phyloP scores from a whole-genome alignment of 805 yeast genomes.

The Candida piceae region DNA sequence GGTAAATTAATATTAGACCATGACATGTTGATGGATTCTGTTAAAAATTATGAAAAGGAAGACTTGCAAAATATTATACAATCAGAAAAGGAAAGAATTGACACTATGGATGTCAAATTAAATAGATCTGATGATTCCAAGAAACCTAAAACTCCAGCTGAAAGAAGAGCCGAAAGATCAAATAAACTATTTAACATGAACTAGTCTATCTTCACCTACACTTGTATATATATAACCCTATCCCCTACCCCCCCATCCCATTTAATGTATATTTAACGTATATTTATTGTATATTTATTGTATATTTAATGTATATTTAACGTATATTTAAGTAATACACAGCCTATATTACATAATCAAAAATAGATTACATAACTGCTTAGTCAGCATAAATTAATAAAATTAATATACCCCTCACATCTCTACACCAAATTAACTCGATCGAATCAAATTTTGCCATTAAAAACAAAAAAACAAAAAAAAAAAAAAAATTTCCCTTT shows the following conservation, averaged over 20 bases:
- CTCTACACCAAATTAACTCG: neutral
- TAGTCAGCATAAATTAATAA: too few relatives aligned
- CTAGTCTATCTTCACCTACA: too few relatives aligned
- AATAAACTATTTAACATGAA: slow-evolving; percentile 1
- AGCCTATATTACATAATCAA: too few relatives aligned
- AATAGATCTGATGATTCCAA: slow-evolving; percentile 4
- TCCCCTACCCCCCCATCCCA: too few relatives aligned
- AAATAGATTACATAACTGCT: too few relatives aligned
- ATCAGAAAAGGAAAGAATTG: slow-evolving; percentile 4
- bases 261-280: too few relatives aligned
- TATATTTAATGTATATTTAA: too few relatives aligned
- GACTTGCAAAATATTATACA: neutral
- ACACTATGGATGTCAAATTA: slow-evolving; percentile 8
- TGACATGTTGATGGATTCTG: slow-evolving; percentile 13
- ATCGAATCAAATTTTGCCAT: slow-evolving; percentile 20
- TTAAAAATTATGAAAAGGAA: neutral
- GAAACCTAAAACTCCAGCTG: neutral
- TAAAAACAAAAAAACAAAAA: slow-evolving; percentile 10
- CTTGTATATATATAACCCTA: neutral
- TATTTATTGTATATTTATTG: too few relatives aligned
- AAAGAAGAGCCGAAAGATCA: neutral
- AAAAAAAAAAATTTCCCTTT: too few relatives aligned
- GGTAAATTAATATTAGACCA: slow-evolving; percentile 30
- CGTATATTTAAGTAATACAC: too few relatives aligned
- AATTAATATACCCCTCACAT: neutral